Evolutionary conservation across 2,329 filamentous ascomycete species (phyloP), one percentile per base, ranked within the genome.

Genomic region (Rhinocladiella similis): DNA sequence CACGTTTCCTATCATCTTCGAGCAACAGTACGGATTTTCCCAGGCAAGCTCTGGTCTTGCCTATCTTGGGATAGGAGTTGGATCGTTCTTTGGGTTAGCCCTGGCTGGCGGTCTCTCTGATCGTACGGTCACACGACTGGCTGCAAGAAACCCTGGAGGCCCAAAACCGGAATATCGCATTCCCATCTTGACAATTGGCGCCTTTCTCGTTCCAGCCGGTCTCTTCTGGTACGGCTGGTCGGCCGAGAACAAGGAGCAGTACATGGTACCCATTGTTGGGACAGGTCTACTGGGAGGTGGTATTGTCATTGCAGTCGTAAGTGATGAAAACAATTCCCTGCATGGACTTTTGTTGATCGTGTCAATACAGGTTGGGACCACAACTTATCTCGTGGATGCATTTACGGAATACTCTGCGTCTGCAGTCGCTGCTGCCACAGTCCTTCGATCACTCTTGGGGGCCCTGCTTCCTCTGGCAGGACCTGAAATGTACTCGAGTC

Each of bases 301-400:
- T 1, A 47, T 69, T n/a, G 61, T 74, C 38, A 63, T 62, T 1
- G 63, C 68, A 0, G 71, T 72, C 56, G 82, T 85, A 77, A 75
- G 77, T 0, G n/a, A n/a, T n/a, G n/a, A n/a, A n/a, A n/a, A n/a
- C n/a, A n/a, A n/a, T n/a, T n/a, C n/a, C n/a, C n/a, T n/a, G n/a
- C n/a, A n/a, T n/a, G n/a, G n/a, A n/a, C n/a, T n/a, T n/a, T n/a
- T n/a, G n/a, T n/a, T n/a, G n/a, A n/a, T n/a, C n/a, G n/a, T n/a
- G n/a, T n/a, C n/a, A n/a, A n/a, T n/a, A n/a, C n/a, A n/a, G n/a
- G n/a, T n/a, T n/a, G n/a, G n/a, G n/a, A 71, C 82, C 1, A 79
- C 82, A 53, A 83, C 83, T 2, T 90, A 90, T 63, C 77, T 89
- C 2, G 80, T 88, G 29, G 85, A 89, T 54, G 78, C 80, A 1